phyloP scores from a whole-genome alignment of 1,284 basidiomycete genomes.

The Cystobasidium sp. region DNA sequence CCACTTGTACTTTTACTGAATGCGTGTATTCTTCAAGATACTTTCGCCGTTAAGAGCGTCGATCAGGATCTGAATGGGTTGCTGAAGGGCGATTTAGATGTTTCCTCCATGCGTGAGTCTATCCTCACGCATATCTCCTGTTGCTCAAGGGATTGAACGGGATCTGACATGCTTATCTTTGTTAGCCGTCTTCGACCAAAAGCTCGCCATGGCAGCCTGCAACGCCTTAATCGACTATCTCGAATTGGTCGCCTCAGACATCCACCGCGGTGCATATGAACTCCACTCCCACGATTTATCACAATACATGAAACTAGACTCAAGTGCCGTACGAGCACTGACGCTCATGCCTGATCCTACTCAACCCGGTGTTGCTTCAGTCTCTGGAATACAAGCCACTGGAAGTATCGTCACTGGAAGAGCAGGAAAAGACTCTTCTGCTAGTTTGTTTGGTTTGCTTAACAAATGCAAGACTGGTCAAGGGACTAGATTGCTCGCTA shows the following conservation, averaged over 20 bases:
- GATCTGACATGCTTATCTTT: slow-evolving; percentile 3
- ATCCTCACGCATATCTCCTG: background rate
- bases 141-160: too few species aligned
- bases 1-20: background rate
- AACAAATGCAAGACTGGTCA: slow-evolving; percentile 97
- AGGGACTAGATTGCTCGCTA: slow-evolving; percentile 84
- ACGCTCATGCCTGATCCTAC: slow-evolving; percentile 76
- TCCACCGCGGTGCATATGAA: slow-evolving; percentile 80
- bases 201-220: slow-evolving; percentile 77
- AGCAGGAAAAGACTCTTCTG: slow-evolving; percentile 67
- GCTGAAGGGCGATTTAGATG: slow-evolving; percentile 63
- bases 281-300: slow-evolving; percentile 87
- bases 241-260: slow-evolving; percentile 75
- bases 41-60: slow-evolving; percentile 80
- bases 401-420: slow-evolving; percentile 58
- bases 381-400: slow-evolving; percentile 26
- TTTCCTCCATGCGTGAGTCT: slow-evolving; percentile 59
- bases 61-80: slow-evolving; percentile 83
- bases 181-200: slow-evolving; percentile 77
- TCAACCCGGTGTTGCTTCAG: slow-evolving; percentile 44
- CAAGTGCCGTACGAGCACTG: slow-evolving; percentile 88
- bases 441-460: slow-evolving; percentile 83
- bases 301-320: slow-evolving; percentile 94
- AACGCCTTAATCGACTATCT: slow-evolving; percentile 84
- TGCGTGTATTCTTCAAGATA: slow-evolving; percentile 62